phyloP scores from a whole-genome alignment of 352 stramenopile species.

The Pythium vanterpoolii region DNA sequence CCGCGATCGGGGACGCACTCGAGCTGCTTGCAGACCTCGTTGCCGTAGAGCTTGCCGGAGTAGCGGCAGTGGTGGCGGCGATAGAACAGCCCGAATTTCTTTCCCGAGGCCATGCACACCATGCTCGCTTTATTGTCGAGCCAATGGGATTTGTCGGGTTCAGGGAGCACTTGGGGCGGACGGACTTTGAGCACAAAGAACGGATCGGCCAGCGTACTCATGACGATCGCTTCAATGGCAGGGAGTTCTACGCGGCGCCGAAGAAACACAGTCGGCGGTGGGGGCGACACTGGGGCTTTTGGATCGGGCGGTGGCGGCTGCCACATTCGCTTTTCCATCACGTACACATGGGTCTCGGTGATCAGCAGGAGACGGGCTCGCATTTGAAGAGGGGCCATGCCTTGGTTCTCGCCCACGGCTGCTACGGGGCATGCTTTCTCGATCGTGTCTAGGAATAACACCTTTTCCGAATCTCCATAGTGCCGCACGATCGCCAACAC shows the following conservation, averaged over 20 bases:
- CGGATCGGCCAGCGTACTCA: conserved; percentile 80
- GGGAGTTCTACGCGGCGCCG: conserved; percentile 58
- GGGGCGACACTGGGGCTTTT: conserved; percentile 42
- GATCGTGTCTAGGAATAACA: conserved; percentile 79
- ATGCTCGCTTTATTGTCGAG: conserved; percentile 81
- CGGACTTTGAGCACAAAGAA: conserved; percentile 73
- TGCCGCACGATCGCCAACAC: conserved; percentile 69
- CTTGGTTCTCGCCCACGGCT: not conserved
- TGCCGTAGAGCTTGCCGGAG: conserved; percentile 85
- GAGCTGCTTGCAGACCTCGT: conserved; percentile 76
- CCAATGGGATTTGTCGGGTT: conserved; percentile 83
- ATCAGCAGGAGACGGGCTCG: conserved; percentile 57
- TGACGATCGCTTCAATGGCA: conserved; percentile 68
- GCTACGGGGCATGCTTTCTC: conserved; percentile 47
- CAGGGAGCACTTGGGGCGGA: conserved; percentile 42
- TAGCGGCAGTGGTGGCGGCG: conserved; percentile 86
- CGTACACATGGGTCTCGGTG: conserved; percentile 68
- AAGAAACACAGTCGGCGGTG: conserved; percentile 66
- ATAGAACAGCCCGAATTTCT: conserved; percentile 88
- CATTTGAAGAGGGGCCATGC: conserved; percentile 32
- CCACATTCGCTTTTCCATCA: conserved; percentile 76
- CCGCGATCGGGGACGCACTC: conserved; percentile 77
- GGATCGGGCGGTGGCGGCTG: conserved; percentile 40
- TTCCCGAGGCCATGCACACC: conserved; percentile 81
- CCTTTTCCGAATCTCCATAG: conserved; percentile 74